These are phyloP conservation scores for Grosmannia clavigera DNA, from an alignment of 2,329 filamentous ascomycete species.

Conservation along the genomic window DNA sequence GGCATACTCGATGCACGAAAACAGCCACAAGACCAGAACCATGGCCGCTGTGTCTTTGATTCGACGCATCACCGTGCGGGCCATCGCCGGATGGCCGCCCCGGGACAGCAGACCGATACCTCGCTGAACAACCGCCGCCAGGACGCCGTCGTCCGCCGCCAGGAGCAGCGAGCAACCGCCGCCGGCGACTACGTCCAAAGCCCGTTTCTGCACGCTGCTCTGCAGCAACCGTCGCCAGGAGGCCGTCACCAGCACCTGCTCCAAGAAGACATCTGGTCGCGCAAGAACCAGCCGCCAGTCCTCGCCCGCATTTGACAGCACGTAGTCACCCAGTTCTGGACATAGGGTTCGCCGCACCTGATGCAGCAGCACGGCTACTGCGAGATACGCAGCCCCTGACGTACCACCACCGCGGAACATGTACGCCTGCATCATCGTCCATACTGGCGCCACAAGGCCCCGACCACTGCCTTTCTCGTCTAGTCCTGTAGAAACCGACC, in stretches of 20 bases:
- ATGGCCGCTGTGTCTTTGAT: slow-evolving; percentile 4
- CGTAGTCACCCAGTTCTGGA: slow-evolving; percentile 19
- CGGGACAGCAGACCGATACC: not conserved
- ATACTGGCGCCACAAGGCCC: not conserved
- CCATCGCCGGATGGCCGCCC: not conserved
- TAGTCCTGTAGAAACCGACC: not conserved
- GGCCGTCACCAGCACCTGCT: slow-evolving; percentile 13
- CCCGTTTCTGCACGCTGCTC: slow-evolving; percentile 7
- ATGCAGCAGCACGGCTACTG: slow-evolving; percentile 24
- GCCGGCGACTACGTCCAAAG: slow-evolving; percentile 10
- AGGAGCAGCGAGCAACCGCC: slow-evolving; percentile 3
- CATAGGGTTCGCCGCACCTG: slow-evolving; percentile 24
- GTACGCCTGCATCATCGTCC: slow-evolving; percentile 8
- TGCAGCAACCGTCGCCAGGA: slow-evolving; percentile 9
- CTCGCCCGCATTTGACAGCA: slow-evolving; percentile 20
- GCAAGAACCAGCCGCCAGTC: slow-evolving; percentile 24
- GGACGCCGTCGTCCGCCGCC: not conserved
- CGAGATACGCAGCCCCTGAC: slow-evolving; percentile 16
- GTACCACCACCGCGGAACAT: slow-evolving; percentile 17
- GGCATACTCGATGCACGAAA: slow-evolving; percentile 18
- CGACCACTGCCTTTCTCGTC: not conserved
- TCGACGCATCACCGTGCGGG: not conserved
- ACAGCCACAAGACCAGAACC: slow-evolving; percentile 14
- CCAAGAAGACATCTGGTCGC: slow-evolving; percentile 23
- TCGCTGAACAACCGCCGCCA: not conserved